Evolutionary conservation across 768 basidiomycete genomes (phyloP).

Genomic region (Lepiota venenata): DNA sequence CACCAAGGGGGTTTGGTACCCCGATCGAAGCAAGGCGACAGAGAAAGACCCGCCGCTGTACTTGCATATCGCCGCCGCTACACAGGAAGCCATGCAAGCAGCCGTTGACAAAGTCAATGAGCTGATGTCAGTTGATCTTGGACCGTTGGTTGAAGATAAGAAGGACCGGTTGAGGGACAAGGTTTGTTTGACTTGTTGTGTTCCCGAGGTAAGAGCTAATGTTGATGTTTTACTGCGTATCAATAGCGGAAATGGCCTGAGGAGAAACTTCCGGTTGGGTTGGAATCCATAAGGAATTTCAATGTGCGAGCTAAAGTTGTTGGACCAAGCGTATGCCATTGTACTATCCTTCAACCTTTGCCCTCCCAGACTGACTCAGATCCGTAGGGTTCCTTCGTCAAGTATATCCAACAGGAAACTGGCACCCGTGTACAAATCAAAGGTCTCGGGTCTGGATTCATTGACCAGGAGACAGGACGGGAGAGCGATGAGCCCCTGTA

Average conservation of each 20-base stretch:
- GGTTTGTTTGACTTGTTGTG: background rate
- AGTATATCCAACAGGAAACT: conserved; percentile 89
- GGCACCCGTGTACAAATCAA: conserved; percentile 93
- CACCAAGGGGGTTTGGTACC: conserved; percentile 92
- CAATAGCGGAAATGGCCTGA: conserved; percentile 88
- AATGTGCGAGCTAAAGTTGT: conserved; percentile 94
- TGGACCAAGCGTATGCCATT: conserved; percentile 70
- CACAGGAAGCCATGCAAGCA: conserved; percentile 52
- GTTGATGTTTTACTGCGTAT: background rate
- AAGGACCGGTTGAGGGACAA: conserved; percentile 54
- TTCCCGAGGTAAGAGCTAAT: no score
- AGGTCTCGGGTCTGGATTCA: conserved; percentile 85
- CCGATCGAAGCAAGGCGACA: conserved; percentile 80
- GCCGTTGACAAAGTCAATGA: conserved; percentile 68
- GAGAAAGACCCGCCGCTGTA: conserved; percentile 88
- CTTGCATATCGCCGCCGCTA: conserved; percentile 77
- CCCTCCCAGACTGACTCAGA: background rate
- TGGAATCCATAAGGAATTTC: conserved; percentile 87
- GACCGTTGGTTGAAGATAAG: conserved; percentile 64
- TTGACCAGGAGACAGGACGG: conserved; percentile 66
- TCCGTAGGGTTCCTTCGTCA: conserved; percentile 84
- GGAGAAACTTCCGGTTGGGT: conserved; percentile 78
- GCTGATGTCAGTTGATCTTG: conserved; percentile 60
- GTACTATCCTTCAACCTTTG: conserved; percentile 12
- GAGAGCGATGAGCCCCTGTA: conserved; percentile 86